Evolutionary conservation across 805 yeast species (phyloP), one percentile per base, ranked within the genome.

Genomic region (Ogataea ganodermae): DNA sequence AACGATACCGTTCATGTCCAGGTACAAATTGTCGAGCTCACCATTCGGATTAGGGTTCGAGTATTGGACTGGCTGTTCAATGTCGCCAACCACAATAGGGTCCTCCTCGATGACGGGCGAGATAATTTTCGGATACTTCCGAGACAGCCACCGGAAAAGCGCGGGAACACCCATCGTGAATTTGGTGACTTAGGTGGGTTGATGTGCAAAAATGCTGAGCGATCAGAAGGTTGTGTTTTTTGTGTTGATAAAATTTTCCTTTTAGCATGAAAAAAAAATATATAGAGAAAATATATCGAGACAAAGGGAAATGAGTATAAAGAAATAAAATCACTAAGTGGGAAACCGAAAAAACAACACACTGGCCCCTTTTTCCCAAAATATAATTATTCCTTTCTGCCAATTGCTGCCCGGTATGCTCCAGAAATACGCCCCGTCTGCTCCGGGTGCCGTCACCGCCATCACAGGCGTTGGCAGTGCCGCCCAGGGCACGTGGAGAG

Each of bases 1-100:
- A 4, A 94, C 99, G 62, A 94, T 94, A 73, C 98, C 99, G 65
- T 94, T 94, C 99, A 94, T 94, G 70, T 94, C 99, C 53, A 94
- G 73, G 63, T 94, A 94, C 42, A 94, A 68, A 63, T 94, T 94
- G 65, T 94, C 98, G 40, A 90, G 71, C 69, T 94, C 99, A 22
- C 98, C 99, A 68, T 94, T 94, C 3, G 96, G 96, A 65, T 94
- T 94, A 10, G 94, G 84, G 44, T 81, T 79, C 17, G 80, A 62
- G 64, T 87, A 90, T 54, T 76, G 78, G 3, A 86, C 75, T 0
- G 90, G 95, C 41, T 79, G 76, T 23, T 70, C 73, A 7, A 78
- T 74, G 16, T 86, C 92, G 51, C 82, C 84, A 9, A 85, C 74
- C 1, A 68, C 67, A 2, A 74, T 74, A 0, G 80, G 71, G 13